Evolutionary conservation across 768 basidiomycete genomes (phyloP), one percentile per base, ranked within the genome.

Genomic region (Porpolomopsis calyptriformis): DNA sequence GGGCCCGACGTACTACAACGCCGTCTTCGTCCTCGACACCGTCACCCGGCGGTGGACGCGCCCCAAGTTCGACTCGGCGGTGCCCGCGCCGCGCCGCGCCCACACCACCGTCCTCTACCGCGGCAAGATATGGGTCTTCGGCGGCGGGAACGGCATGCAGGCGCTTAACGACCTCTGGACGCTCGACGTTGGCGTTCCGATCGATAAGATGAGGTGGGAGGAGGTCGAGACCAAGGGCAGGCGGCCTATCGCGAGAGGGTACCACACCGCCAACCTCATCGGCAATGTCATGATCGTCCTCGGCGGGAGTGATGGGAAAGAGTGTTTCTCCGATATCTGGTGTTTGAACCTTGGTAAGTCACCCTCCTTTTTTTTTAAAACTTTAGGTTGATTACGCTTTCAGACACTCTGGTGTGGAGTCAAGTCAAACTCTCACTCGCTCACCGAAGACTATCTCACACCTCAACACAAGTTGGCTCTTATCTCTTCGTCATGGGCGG

Each of bases 91-190:
- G 2, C 78, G 93, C 7, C 79, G 93, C 22, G 91, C 93, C 1
- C 93, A 97, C 61, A 87, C 89, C 0, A 78, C 88, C 1, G 84
- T 92, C 11, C 64, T 79, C 18, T 81, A 89, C 55, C 66, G 68
- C 23, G 71, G 73, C 48, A 82, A 76, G 57, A 73, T 97, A 0
- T 88, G 85, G 69, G 64, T 96, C 3, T 96, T 94, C 55, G 93
- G 91, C 6, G 91, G 93, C n/a, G 92, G 93, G 2, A 93, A 90
- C 48, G 93, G 93, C 0, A 69, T 83, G 66, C 76, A 76, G n/a
- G 91, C 93, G 0, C 69, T 96, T 46, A 87, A 88, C 53, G 92
- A 96, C 60, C 66, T 93, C 16, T 94, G 91, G 90, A 78, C 82
- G 12, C 66, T 94, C 19, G 88, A 94, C 47, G 76, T 84, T 0